These are phyloP conservation scores for Beauveria sp. DNA, from an alignment of 2,329 filamentous ascomycete genomes.

Conservation along the genomic window DNA sequence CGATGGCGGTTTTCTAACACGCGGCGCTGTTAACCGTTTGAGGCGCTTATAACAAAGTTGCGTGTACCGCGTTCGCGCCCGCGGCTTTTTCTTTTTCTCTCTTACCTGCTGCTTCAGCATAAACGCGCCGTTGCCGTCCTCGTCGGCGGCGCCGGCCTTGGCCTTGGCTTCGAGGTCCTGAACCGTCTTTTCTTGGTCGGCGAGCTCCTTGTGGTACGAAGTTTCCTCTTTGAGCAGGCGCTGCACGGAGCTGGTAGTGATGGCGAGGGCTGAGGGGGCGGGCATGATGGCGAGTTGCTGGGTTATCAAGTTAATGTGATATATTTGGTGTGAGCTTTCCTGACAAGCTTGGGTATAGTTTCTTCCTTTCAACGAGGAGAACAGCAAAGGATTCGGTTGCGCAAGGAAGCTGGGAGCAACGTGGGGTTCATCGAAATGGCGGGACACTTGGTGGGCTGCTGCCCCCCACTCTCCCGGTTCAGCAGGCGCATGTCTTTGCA, in stretches of 20 bases:
- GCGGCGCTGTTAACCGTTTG: constrained; percentile 8
- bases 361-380: not conserved
- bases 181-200: constrained; percentile 65
- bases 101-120: constrained; percentile 78
- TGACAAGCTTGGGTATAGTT: too few relatives aligned
- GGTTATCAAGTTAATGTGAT: not conserved
- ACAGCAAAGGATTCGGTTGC: not conserved
- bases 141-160: constrained; percentile 38
- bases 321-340: too few relatives aligned
- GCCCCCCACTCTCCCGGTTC: not conserved
- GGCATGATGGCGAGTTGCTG: constrained; percentile 49
- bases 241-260: constrained; percentile 70
- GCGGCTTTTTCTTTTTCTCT: too few relatives aligned
- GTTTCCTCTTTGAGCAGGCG: constrained; percentile 87
- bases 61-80: too few relatives aligned
- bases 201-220: constrained; percentile 81
- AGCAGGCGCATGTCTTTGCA: not conserved
- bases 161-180: constrained; percentile 58
- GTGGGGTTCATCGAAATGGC: not conserved
- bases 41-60: too few relatives aligned
- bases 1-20: constrained; percentile 64
- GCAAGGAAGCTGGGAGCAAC: not conserved
- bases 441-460: not conserved
- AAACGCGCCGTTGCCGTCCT: constrained; percentile 70
- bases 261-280: constrained; percentile 65